Percentiles rank a stretch among this genome's conserved stretches.
Evolutionary conservation across 2,329 filamentous ascomycete species (phyloP).

Genomic region (Sordariomycetes sp.): DNA sequence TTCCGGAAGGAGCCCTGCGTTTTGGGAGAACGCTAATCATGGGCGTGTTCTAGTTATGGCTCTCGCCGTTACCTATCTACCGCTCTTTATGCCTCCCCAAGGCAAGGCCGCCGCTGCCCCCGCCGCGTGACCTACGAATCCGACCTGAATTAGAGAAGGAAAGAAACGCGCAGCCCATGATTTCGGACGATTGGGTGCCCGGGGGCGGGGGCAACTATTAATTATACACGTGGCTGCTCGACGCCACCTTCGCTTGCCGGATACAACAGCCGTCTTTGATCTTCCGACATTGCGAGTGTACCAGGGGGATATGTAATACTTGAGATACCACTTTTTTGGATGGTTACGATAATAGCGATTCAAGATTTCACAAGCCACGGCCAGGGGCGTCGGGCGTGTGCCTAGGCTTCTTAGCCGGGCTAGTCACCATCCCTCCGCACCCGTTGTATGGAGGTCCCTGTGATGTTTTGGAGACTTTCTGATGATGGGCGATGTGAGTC

Average conservation of each 20-base stretch:
- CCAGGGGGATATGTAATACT: not conserved
- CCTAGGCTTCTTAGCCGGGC: not conserved
- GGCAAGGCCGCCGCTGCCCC: not conserved
- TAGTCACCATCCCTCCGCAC: no score
- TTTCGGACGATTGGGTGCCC: no score
- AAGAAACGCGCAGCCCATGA: not conserved
- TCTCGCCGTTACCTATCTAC: constrained; percentile 37
- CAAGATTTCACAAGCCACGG: not conserved
- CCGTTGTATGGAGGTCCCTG: no score
- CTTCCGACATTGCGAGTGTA: not conserved
- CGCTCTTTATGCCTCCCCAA: constrained; percentile 29
- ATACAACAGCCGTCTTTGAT: not conserved
- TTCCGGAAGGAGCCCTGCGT: not conserved
- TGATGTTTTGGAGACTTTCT: no score
- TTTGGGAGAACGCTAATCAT: not conserved
- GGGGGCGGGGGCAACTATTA: not conserved
- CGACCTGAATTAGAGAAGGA: not conserved
- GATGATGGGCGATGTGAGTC: no score
- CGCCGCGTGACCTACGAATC: not conserved
- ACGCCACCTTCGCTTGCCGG: not conserved
- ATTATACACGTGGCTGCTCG: not conserved
- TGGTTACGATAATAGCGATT: not conserved
- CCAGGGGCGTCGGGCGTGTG: not conserved
- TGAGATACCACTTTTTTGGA: not conserved
- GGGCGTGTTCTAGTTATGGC: constrained; percentile 36